Evolutionary conservation across 345 rosid genomes (phyloP).

Genomic region (Gossypioides kirkii): DNA sequence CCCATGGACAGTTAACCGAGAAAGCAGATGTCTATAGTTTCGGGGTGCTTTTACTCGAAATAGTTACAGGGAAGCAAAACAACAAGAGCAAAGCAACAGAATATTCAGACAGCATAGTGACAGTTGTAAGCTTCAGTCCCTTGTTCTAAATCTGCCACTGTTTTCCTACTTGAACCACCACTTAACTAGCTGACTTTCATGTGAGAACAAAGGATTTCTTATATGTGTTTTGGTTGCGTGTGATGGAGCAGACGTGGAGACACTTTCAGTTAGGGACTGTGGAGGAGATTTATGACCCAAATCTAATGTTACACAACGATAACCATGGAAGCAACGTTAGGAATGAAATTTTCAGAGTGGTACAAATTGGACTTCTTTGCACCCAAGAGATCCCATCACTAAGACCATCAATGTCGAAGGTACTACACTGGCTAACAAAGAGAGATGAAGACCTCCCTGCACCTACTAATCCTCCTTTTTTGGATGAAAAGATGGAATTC

Average conservation of each 20-base stretch:
- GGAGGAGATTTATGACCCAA: slow-evolving; percentile 71
- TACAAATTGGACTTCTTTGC: slow-evolving; percentile 78
- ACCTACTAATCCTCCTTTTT: slow-evolving; percentile 80
- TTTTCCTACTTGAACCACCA: slow-evolving; percentile 5
- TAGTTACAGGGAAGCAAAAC: slow-evolving; percentile 73
- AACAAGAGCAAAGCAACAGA: slow-evolving; percentile 69
- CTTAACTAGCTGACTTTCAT: background rate
- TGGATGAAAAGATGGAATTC: slow-evolving; percentile 80
- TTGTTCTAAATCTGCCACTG: background rate
- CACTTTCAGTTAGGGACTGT: slow-evolving; percentile 59
- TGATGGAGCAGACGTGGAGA: slow-evolving; percentile 8
- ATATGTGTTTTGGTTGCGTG: background rate
- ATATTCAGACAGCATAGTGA: slow-evolving; percentile 72
- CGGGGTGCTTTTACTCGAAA: slow-evolving; percentile 81
- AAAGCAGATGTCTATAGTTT: slow-evolving; percentile 88
- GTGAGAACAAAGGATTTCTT: background rate
- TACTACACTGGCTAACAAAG: slow-evolving; percentile 62
- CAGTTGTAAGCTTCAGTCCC: slow-evolving; percentile 35
- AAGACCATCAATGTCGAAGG: slow-evolving; percentile 77
- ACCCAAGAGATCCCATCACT: slow-evolving; percentile 67
- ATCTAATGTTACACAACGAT: slow-evolving; percentile 42
- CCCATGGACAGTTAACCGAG: slow-evolving; percentile 90
- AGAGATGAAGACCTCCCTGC: slow-evolving; percentile 58
- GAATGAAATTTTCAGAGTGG: slow-evolving; percentile 53
- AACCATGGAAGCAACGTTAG: slow-evolving; percentile 33